A percentile compares a stretch with the other conserved stretches of the same genome.
These are phyloP conservation scores for Avena insularis DNA, from an alignment of 176 grass and related monocot species.

Conservation along the genomic window DNA sequence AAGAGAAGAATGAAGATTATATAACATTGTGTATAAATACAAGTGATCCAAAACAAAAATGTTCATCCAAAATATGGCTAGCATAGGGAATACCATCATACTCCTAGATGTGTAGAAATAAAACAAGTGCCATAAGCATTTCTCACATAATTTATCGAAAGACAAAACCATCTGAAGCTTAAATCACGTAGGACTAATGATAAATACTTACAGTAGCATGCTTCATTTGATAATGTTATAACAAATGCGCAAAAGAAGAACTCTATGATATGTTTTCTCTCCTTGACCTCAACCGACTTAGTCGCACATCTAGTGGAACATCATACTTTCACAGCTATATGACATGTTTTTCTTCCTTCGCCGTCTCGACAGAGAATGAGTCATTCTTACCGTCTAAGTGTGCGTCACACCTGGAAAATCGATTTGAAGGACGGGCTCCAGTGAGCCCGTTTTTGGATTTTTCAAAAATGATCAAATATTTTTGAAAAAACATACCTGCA, in stretches of 20 bases:
- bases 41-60: conserved; percentile 10
- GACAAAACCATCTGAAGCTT: not conserved
- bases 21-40: not conserved
- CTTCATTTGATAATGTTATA: not conserved
- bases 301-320: not conserved
- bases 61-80: conserved; percentile 1
- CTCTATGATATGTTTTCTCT: not conserved
- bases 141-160: not conserved
- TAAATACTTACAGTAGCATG: not conserved
- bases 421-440: too few species aligned
- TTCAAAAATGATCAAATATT: too few species aligned
- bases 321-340: not conserved
- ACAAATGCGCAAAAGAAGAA: conserved; percentile 2
- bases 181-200: not conserved
- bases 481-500: too few species aligned
- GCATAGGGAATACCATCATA: not conserved
- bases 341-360: not conserved
- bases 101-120: not conserved
- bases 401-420: not conserved
- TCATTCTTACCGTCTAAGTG: not conserved
- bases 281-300: not conserved
- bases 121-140: not conserved
- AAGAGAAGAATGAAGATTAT: not conserved
- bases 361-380: not conserved
- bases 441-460: too few species aligned